phyloP scores from a whole-genome alignment of 1,284 basidiomycete genomes.

The Flammula alnicola region DNA sequence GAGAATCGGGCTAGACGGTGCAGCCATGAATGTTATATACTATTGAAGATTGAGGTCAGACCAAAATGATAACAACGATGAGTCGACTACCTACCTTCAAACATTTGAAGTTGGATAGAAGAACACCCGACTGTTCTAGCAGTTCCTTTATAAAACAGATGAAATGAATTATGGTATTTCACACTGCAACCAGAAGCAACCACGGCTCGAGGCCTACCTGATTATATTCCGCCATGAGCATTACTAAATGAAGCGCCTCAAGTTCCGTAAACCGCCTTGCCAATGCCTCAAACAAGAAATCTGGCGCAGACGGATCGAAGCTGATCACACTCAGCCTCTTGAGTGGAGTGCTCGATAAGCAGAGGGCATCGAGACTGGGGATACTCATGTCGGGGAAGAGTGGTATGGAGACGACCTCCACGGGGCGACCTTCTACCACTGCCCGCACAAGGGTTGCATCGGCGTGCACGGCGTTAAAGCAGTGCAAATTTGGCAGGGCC shows the following conservation, averaged over 20 bases:
- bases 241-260: conserved; percentile 61
- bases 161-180: too few species aligned
- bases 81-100: conserved; percentile 31
- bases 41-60: conserved; percentile 13
- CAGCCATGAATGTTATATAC: conserved; percentile 45
- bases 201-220: conserved; percentile 37
- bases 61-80: not conserved
- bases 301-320: conserved; percentile 51
- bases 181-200: not conserved
- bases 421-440: conserved; percentile 52
- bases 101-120: conserved; percentile 33
- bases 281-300: conserved; percentile 49
- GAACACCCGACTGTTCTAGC: conserved; percentile 26
- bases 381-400: conserved; percentile 45
- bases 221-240: conserved; percentile 49
- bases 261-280: conserved; percentile 47
- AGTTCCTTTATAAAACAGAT: conserved; percentile 25
- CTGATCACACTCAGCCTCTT: conserved; percentile 60
- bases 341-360: conserved; percentile 42
- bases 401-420: conserved; percentile 57
- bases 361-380: conserved; percentile 51
- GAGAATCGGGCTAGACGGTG: conserved; percentile 16
- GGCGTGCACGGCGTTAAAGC: conserved; percentile 60
- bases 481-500: conserved; percentile 51
- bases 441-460: conserved; percentile 48